Evolutionary conservation across 208 protist species (phyloP), one percentile per base, ranked within the genome.

Genomic region (Sergeia podlipaevii): DNA sequence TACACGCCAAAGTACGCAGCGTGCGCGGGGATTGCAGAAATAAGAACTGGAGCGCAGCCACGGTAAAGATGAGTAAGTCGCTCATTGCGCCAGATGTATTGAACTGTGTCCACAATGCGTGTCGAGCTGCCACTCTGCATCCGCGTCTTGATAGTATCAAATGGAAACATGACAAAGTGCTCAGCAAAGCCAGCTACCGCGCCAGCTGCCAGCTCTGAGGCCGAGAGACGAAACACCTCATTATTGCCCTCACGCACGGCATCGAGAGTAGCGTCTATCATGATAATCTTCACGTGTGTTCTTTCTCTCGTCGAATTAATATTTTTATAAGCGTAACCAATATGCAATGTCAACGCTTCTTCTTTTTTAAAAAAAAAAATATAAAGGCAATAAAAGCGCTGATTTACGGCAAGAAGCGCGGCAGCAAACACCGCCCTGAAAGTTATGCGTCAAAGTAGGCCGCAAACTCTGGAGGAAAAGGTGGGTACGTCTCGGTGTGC

Each of bases 91-190:
- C 50, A 77, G 24, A 85, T 72, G 15, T 58, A 44, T 24, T 37
- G 28, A 18, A 80, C 26, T 0, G 68, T 65, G 3, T 66, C 29
- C 4, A 52, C 20, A 5, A 88, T 80, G 44, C 49, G 74, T 2
- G 23, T 41, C 4, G 45, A 45, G 4, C 41, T 45, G 15, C 80
- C 74, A 37, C 73, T 74, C 60, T 94, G 88, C 47, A 97, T 77
- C 8, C 87, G 70, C 13, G 86, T 96, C 73, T 98, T 98, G 15
- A 98, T 80, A 1, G 91, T 94, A 61, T 98, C 96, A 44, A 97
- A 87, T 0, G 96, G 96, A 60, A 96, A 98, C 91, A 97, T 96
- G 8, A 79, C 66, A 33, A 92, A 82, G 74, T 98, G 92, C 69
- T 98, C 91, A 1, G 77, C 52, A 41, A 97, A 87, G 17, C 95